A percentile compares a stretch with the other conserved stretches of the same genome.
Evolutionary conservation across 371 early-diverging fungal genomes (phyloP).

Genomic region (Mortierella sp.): DNA sequence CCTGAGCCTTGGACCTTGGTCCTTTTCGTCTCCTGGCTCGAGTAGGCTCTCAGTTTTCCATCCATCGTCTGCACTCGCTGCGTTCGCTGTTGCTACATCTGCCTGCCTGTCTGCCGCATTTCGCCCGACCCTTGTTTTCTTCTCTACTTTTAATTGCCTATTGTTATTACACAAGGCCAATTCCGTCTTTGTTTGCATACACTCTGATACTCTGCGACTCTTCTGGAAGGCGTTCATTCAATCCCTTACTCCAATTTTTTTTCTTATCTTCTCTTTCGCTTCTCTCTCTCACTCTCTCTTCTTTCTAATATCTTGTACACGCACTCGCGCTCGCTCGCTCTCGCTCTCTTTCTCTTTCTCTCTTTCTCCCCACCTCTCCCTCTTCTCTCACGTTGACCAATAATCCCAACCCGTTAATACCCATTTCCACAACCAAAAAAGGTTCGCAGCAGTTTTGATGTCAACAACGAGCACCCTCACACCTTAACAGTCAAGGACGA

Average conservation of each 20-base stretch:
- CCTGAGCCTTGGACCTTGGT: background rate
- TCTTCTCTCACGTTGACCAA: background rate
- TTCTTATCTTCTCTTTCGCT: background rate
- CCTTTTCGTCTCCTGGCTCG: conserved; percentile 4
- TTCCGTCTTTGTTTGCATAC: background rate
- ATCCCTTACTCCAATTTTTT: background rate
- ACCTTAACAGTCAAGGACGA: background rate
- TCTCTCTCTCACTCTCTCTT: background rate
- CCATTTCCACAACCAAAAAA: background rate
- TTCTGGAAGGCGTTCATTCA: background rate
- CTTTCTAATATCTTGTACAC: background rate
- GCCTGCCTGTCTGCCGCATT: background rate
- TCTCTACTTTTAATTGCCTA: background rate
- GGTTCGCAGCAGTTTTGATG: conserved; percentile 4
- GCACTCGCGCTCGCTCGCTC: background rate
- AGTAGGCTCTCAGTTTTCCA: conserved; percentile 2
- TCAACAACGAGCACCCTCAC: background rate
- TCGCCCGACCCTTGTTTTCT: conserved; percentile 4
- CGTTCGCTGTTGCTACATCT: background rate
- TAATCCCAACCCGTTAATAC: background rate
- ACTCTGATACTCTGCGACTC: background rate
- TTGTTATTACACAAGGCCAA: background rate
- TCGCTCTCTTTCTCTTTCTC: background rate
- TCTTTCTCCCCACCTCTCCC: background rate
- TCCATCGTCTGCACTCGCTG: background rate